phyloP scores from a whole-genome alignment of 768 basidiomycete genomes.

The Lactarius psammicola region DNA sequence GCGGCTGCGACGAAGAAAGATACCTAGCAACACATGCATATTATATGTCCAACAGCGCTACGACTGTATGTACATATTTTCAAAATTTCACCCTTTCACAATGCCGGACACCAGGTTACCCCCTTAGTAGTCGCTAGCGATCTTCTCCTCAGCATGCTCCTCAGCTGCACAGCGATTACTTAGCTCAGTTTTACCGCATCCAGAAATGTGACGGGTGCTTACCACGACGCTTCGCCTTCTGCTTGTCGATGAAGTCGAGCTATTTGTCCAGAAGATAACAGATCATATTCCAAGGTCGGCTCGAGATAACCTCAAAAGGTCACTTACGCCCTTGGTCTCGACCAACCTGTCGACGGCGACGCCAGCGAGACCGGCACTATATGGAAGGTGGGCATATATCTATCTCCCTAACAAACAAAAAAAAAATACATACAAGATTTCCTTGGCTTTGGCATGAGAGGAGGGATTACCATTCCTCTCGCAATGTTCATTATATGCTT shows the following conservation, averaged over 20 bases:
- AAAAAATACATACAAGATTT: conserved; percentile 43
- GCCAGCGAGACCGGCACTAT: conserved; percentile 55
- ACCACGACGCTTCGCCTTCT: conserved; percentile 45
- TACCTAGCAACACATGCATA: not conserved
- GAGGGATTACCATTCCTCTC: conserved; percentile 48
- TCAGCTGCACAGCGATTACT: conserved; percentile 2
- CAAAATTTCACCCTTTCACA: not conserved
- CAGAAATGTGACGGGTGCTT: not conserved
- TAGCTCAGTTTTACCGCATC: not conserved
- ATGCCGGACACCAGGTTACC: not conserved
- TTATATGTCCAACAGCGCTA: not conserved
- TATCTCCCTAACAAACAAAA: conserved; percentile 1
- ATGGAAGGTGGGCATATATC: conserved; percentile 14
- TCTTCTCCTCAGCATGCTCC: not conserved
- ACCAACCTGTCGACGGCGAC: conserved; percentile 51
- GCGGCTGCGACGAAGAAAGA: not conserved
- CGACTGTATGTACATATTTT: conserved; percentile 5
- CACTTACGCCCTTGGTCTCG: conserved; percentile 58
- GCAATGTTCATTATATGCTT: conserved; percentile 58
- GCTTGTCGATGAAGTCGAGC: conserved; percentile 47
- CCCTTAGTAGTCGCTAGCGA: conserved; percentile 1
- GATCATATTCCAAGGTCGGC: not conserved
- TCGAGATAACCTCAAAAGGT: not conserved
- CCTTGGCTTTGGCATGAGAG: conserved; percentile 56
- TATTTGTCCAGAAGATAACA: conserved; percentile 21